These are phyloP conservation scores for Echites panduratus DNA, from an alignment of 257 asterid species.

Conservation along the genomic window DNA sequence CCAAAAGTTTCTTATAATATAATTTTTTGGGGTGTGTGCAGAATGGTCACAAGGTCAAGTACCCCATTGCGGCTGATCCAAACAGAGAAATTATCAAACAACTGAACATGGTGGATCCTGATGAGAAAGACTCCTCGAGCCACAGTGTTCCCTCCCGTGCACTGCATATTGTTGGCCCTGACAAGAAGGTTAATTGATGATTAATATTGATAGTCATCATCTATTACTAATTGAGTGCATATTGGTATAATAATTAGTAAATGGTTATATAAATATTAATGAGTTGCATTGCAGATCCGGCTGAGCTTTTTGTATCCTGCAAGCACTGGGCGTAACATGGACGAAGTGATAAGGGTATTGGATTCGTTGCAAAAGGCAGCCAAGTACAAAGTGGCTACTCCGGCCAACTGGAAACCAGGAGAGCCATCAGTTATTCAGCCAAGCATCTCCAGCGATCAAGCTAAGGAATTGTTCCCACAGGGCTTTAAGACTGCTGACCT, in stretches of 20 bases:
- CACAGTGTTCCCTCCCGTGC: constrained; percentile 57
- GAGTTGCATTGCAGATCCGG: constrained; percentile 36
- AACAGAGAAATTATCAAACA: constrained; percentile 44
- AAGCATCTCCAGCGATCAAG: constrained; percentile 41
- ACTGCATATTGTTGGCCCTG: constrained; percentile 77
- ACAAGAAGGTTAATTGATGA: constrained; percentile 52
- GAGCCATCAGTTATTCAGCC: constrained; percentile 62
- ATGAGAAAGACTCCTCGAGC: constrained; percentile 49
- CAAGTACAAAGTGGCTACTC: constrained; percentile 63
- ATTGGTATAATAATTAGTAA: no score
- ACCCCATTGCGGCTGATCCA: constrained; percentile 76
- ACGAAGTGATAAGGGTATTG: constrained; percentile 72
- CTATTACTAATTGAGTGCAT: no score
- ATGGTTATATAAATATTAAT: no score
- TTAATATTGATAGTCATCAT: no score
- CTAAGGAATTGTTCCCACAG: constrained; percentile 58
- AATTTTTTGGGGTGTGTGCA: constrained; percentile 6
- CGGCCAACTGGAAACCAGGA: constrained; percentile 80
- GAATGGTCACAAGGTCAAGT: constrained; percentile 52
- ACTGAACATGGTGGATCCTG: constrained; percentile 93
- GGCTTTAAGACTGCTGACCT: constrained; percentile 48
- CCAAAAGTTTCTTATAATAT: not conserved
- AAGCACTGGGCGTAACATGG: constrained; percentile 81
- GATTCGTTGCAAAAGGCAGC: constrained; percentile 57
- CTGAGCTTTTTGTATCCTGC: constrained; percentile 83